These are phyloP conservation scores for Crithidia brevicula DNA, from an alignment of 208 protist species.

Conservation along the genomic window DNA sequence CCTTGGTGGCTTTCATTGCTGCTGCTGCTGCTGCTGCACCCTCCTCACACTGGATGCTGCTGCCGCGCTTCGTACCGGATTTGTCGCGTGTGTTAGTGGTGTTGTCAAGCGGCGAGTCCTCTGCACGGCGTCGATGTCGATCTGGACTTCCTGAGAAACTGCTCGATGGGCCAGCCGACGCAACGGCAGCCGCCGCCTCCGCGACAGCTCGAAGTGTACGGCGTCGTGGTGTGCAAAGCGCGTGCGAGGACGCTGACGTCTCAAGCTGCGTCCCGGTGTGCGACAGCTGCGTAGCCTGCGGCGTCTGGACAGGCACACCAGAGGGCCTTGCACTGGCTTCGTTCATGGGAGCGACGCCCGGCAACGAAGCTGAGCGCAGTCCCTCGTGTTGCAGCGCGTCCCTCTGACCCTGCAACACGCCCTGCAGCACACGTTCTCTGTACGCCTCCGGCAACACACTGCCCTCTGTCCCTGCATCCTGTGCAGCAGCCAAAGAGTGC, in stretches of 20 bases:
- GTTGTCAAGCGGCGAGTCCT: not conserved
- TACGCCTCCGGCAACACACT: conserved; percentile 1
- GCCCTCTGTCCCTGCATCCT: not conserved
- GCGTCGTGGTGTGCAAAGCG: conserved; percentile 20
- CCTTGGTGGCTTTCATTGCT: not conserved
- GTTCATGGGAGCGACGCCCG: too few species aligned
- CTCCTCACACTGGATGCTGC: not conserved
- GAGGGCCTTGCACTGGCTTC: too few species aligned
- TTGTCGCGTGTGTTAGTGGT: too few species aligned
- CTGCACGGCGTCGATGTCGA: conserved; percentile 1
- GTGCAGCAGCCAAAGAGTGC: not conserved
- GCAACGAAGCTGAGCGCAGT: too few species aligned
- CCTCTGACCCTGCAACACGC: not conserved
- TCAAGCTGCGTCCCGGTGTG: not conserved
- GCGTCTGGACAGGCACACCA: too few species aligned
- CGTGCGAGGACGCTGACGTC: not conserved
- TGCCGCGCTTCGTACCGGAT: too few species aligned
- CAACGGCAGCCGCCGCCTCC: not conserved
- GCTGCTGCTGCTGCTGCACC: not conserved
- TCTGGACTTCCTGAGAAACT: not conserved
- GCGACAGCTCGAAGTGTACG: conserved; percentile 20
- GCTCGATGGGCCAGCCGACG: not conserved
- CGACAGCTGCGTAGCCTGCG: not conserved
- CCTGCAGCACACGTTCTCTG: not conserved
- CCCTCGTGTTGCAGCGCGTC: not conserved